phyloP scores from a whole-genome alignment of 345 rosid genomes.

The Eucalyptus sp. region DNA sequence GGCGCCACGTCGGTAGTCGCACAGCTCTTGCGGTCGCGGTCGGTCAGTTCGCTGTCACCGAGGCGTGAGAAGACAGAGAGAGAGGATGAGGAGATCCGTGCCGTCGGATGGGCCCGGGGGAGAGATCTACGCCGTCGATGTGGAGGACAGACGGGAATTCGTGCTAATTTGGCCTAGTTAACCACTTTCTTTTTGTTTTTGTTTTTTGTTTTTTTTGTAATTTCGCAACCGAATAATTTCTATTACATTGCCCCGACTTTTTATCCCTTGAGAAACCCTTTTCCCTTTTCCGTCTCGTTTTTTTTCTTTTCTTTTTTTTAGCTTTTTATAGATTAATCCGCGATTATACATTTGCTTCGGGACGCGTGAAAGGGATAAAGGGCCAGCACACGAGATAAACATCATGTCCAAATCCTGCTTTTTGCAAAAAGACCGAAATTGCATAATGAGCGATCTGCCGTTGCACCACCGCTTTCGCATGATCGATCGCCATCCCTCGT shows the following conservation, averaged over 20 bases:
- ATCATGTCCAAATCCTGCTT: not conserved
- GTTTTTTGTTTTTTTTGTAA: not conserved
- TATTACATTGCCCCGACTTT: not conserved
- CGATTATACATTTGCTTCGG: not conserved
- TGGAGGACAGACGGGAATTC: constrained; percentile 1
- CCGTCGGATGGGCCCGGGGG: constrained; percentile 7
- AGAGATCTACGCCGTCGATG: constrained; percentile 7
- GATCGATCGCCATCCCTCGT: not conserved
- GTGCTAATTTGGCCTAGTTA: not conserved
- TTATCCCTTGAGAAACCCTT: not conserved
- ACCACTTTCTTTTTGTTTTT: not conserved
- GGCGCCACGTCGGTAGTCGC: not conserved
- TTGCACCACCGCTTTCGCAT: not conserved
- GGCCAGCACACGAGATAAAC: not conserved
- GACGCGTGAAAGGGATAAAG: not conserved
- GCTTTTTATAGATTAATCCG: not conserved
- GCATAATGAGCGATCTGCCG: not conserved
- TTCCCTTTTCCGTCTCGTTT: not conserved
- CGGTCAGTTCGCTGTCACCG: constrained; percentile 24
- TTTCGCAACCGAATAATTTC: not conserved
- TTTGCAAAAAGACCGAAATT: not conserved
- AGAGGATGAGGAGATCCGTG: constrained; percentile 3
- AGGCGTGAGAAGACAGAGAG: constrained; percentile 23
- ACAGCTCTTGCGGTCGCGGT: not conserved
- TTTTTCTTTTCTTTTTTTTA: accelerated